A percentile compares a stretch with the other conserved stretches of the same genome.
These are phyloP conservation scores for Begonia fuchsioides DNA, from an alignment of 306 rosid genomes.

Conservation along the genomic window DNA sequence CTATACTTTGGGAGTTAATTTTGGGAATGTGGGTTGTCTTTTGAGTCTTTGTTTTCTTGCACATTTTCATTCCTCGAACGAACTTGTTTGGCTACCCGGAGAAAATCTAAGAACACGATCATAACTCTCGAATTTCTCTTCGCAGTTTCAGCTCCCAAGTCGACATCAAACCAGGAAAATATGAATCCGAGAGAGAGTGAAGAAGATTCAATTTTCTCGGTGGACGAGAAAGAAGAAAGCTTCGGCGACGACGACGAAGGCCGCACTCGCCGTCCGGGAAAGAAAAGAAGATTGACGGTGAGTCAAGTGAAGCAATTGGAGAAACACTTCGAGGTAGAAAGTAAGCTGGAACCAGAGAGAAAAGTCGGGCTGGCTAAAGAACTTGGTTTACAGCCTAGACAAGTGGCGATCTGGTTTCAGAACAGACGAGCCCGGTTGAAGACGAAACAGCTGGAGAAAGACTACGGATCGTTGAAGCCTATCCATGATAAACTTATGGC, in stretches of 20 bases:
- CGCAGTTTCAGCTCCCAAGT: conserved; percentile 40
- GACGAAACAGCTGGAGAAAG: conserved; percentile 62
- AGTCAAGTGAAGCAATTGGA: conserved; percentile 65
- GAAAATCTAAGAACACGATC: neutral
- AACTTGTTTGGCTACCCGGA: too few species aligned
- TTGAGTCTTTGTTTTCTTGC: neutral
- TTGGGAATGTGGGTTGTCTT: neutral
- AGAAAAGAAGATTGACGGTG: conserved; percentile 58
- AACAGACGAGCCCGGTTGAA: conserved; percentile 64
- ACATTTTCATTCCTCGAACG: neutral
- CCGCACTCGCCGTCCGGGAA: conserved; percentile 40
- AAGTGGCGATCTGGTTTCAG: conserved; percentile 90
- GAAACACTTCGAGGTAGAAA: conserved; percentile 54
- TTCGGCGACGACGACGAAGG: conserved; percentile 46
- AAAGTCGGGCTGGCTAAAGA: conserved; percentile 63
- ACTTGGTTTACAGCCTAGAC: conserved; percentile 73
- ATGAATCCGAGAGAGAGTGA: conserved; percentile 17
- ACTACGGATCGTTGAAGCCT: conserved; percentile 47
- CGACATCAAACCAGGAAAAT: conserved; percentile 28
- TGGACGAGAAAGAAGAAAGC: conserved; percentile 31
- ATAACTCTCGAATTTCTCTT: neutral
- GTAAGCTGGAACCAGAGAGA: conserved; percentile 85
- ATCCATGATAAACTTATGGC: conserved; percentile 37
- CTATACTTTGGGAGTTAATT: neutral
- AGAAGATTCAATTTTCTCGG: conserved; percentile 33